Base-by-base conservation (phyloP, 495 filamentous ascomycete species). In the Evansstolkia leycettana region DNA sequence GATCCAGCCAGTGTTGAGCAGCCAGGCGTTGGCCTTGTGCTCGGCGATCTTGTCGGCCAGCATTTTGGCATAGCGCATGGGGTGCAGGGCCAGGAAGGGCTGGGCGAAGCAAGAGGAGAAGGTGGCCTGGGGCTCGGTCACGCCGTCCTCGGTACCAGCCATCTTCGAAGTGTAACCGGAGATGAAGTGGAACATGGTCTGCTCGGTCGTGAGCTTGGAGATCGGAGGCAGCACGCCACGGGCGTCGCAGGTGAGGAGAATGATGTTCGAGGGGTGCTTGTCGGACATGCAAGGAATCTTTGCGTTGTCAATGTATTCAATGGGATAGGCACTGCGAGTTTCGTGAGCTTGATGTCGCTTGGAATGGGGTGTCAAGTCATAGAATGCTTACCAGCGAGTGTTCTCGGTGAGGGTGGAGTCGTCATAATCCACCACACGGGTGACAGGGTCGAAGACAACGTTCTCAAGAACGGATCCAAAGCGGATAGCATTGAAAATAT, bases 141-240 rank as follows among this genome's bases (percentile, higher is more conserved):
- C 76, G 58, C 90, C 90, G 35, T 95, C 83, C 66, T 98, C 90
- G 31, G 90, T 98, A 52, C 90, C 90, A 42, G 89, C 92, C 92
- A 98, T 96, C 80, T 98, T 98, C 51, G 92, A 96, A 37, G 90
- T 98, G 72, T 98, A 98, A 52, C 90, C 90, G 13, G 82, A 90
- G 62, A 98, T 98, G 75, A 98, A 98, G 75, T 98, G 90, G 76
- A 95, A 98, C 88, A 98, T 96, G 54, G 84, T 94, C 67, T 98
- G 90, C 51, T 86, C 83, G 47, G 80, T 75, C 70, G 80, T 81
- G 54, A 98, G 80, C 73, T 96, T 98, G 48, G 86, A 93, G 67
- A 98, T 96, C 27, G 92, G 92, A 28, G 90, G 90, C 19, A 98
- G 79, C 7, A 96, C 90, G 66, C 92, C 90, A 46, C 92, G 82